Base-by-base conservation (phyloP, 1,139 yeast genomes). In the Magnusiomyces sp. region DNA sequence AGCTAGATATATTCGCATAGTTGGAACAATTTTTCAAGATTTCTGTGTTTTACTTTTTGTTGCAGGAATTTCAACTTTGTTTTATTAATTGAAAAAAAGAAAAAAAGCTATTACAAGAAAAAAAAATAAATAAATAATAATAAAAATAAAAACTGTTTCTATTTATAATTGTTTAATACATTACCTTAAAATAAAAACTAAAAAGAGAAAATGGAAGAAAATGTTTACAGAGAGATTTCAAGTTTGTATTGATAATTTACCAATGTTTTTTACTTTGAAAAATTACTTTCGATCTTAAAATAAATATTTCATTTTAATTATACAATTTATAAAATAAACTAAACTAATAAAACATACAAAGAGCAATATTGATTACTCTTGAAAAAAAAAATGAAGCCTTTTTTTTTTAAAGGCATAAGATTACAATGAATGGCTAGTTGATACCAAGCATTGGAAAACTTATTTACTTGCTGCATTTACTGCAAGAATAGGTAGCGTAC, bases 41-140 rank as follows among this genome's bases (percentile, higher is more conserved):
- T 51, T 63, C 16, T 59, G 65, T 20, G 33, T 65, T 43, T 56
- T 62, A 11, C 51, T 67, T 47, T 64, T 66, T 54, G 55, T 64
- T 2, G 58, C 60, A 27, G 67, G 68, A 13, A 36, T 63, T 7
- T 46, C 17, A 17, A 32, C 45, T 2, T 17, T 13, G 10, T 51
- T 40, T 53, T n/a, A 34, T 5, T 5, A n/a, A 34, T 5, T 5
- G 5, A 34, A 34, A 14, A 34, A n/a, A 17, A 4, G 5, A 34
- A 34, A 34, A 34, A 5, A 9, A 34, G 6, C 16, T 4, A 34
- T 5, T 34, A 11, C 10, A 5, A 9, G 16, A 34, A 14, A 34
- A 34, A 34, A 17, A 34, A 34, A 34, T n/a, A n/a, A 32, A 32
- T 10, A 32, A 32, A 10, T 10, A 32, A 13, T 32, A 10, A 32